phyloP scores from a whole-genome alignment of 768 basidiomycete genomes.

The Thelephora ganbajun region DNA sequence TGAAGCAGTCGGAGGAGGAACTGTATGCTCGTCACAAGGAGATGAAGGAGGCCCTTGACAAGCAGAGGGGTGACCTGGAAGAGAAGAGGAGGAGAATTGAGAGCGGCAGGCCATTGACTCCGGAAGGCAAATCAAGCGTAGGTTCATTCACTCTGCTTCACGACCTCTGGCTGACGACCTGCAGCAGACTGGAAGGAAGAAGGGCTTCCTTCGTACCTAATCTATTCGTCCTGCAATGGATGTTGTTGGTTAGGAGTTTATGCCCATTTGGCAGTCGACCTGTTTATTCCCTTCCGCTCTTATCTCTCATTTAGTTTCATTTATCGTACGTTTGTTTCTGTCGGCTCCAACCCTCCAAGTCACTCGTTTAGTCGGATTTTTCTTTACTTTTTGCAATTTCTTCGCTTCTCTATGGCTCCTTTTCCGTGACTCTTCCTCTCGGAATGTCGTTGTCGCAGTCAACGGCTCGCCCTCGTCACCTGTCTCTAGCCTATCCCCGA shows the following conservation, averaged over 20 bases:
- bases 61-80: slow-evolving; percentile 89
- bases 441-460: too few relatives aligned
- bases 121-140: slow-evolving; percentile 73
- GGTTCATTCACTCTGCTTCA: slow-evolving; percentile 18
- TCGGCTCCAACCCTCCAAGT: background rate
- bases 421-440: too few relatives aligned
- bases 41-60: slow-evolving; percentile 99
- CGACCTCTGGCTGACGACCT: slow-evolving; percentile 4
- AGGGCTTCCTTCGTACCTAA: slow-evolving; percentile 63
- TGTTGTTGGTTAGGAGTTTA: too few relatives aligned
- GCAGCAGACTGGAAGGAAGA: slow-evolving; percentile 47
- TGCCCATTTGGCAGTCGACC: slow-evolving; percentile 5
- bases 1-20: slow-evolving; percentile 99
- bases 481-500: too few relatives aligned
- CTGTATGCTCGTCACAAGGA: slow-evolving; percentile 97
- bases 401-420: too few relatives aligned
- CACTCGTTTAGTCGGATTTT: background rate
- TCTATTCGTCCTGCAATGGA: slow-evolving; percentile 6
- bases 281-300: slow-evolving; percentile 10
- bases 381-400: too few relatives aligned
- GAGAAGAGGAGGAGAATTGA: slow-evolving; percentile 97
- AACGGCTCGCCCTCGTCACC: too few relatives aligned
- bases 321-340: background rate
- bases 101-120: slow-evolving; percentile 87
- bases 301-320: background rate